These are phyloP conservation scores for Jackrogersella minutella DNA, from an alignment of 495 filamentous ascomycete species.

Conservation along the genomic window DNA sequence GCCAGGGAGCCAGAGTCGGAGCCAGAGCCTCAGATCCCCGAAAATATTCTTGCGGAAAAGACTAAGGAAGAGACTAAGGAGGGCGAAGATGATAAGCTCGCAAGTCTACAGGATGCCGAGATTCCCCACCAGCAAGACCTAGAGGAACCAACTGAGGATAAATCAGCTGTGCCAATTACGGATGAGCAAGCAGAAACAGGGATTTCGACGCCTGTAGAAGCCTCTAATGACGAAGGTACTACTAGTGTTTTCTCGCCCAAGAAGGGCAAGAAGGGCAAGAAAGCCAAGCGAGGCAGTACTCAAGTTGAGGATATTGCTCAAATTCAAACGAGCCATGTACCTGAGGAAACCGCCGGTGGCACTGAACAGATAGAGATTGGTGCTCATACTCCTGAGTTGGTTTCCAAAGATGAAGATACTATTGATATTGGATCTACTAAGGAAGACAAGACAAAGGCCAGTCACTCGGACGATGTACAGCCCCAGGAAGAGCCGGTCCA, in stretches of 20 bases:
- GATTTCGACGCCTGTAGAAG: not conserved
- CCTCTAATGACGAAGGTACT: not conserved
- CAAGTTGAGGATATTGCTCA: constrained; percentile 27
- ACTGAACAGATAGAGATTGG: constrained; percentile 19
- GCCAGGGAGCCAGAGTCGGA: constrained; percentile 1
- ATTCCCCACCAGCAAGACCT: constrained; percentile 1
- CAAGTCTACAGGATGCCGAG: not conserved
- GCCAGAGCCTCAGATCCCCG: constrained; percentile 4
- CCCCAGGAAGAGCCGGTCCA: constrained; percentile 11
- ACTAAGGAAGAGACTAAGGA: constrained; percentile 15
- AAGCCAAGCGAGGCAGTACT: constrained; percentile 22
- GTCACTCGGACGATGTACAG: constrained; percentile 5
- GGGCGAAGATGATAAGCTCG: constrained; percentile 6
- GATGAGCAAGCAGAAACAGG: not conserved
- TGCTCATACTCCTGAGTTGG: constrained; percentile 5
- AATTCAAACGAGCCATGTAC: constrained; percentile 13
- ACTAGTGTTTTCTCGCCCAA: constrained; percentile 27
- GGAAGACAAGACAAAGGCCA: too few relatives aligned
- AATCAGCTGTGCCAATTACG: not conserved
- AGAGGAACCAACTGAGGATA: constrained; percentile 4
- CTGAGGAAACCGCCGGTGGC: not conserved
- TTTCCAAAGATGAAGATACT: not conserved
- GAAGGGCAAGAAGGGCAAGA: constrained; percentile 44
- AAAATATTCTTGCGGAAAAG: not conserved
- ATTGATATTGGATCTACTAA: constrained; percentile 6